Base-by-base conservation (phyloP, 2,329 filamentous ascomycete genomes). In the Monilinia fructicola region DNA sequence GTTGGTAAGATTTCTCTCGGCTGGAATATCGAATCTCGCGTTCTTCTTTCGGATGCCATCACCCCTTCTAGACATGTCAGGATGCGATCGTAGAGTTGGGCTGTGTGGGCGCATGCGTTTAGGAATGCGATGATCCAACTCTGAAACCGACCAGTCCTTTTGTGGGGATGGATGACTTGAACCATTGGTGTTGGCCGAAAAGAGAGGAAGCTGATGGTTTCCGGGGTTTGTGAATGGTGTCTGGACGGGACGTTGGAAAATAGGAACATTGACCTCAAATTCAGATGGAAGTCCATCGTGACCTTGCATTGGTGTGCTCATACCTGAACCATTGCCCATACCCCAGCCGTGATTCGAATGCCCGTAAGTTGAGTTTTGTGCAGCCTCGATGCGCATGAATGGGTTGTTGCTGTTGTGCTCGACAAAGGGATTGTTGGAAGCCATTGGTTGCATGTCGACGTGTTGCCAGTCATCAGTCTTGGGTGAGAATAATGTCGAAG, bases 11-110 rank as follows among this genome's bases (percentile, higher is more conserved):
- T 93, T 98, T 69, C 93, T 87, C 80, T 97, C 95, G 54, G 91
- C 88, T 12, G 95, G 95, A 72, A 99, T 99, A 76, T 98, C 94
- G 79, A 98, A 97, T 72, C 94, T 90, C 71, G 93, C 93, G 76
- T 98, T 99, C 90, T 98, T 98, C 88, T 99, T 99, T 75, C 95
- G 87, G 78, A 98, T 96, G 69, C 95, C 75, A 64, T 77, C 75
- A 44, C 75, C 74, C 64, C 76, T 71, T 65, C 76, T 72, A 16
- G 74, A 84, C 78, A 91, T 82, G 66, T 93, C 89, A 69, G 93
- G 92, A 80, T 91, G 90, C 73, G 85, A 90, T 76, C 87, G 86
- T 78, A 90, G 85, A 38, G 73, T 73, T 40, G 91, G 87, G 78
- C 86, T 93, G 76, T 85, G 85, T 53, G 87, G 85, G 70, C 84